Conservation (phyloP, 768 basidiomycete genomes). For the Tricholoma hemisulphureum region DNA sequence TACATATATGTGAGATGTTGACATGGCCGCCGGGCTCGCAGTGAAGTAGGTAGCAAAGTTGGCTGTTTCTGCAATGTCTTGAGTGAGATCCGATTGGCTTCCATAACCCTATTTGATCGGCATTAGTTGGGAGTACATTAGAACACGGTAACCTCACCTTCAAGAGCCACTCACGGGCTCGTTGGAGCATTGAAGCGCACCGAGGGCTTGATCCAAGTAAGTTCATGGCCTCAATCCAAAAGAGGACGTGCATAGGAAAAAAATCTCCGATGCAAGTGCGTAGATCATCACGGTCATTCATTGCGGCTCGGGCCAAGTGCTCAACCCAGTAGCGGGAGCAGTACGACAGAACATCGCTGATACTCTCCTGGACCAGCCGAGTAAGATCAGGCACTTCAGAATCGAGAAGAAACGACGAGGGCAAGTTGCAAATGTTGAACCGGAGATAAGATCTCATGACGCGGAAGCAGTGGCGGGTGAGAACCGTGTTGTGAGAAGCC, state of each 20-base stretch:
- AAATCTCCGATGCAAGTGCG: conserved; percentile 5
- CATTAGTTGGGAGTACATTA: background rate
- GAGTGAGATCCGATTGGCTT: background rate
- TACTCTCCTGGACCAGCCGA: conserved; percentile 9
- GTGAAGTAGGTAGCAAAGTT: conserved; percentile 18
- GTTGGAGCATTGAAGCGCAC: conserved; percentile 19
- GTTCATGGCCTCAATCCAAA: conserved; percentile 31
- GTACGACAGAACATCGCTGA: background rate
- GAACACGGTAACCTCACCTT: background rate
- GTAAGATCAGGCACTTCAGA: background rate
- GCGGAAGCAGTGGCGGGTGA: conserved; percentile 16
- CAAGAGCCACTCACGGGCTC: conserved; percentile 5
- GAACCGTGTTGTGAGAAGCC: conserved; percentile 7
- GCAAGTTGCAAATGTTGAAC: conserved; percentile 22
- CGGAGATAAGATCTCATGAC: conserved; percentile 14
- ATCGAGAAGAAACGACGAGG: conserved; percentile 19
- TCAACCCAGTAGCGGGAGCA: conserved; percentile 3
- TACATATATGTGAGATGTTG: conserved; percentile 20
- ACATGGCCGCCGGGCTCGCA: conserved; percentile 10
- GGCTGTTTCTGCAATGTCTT: conserved; percentile 12
- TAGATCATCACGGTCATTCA: background rate
- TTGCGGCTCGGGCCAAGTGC: background rate
- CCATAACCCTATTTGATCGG: background rate
- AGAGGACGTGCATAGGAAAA: conserved; percentile 16
- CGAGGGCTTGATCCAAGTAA: conserved; percentile 13